phyloP scores from a whole-genome alignment of 768 basidiomycete genomes.

The Russula sp. region DNA sequence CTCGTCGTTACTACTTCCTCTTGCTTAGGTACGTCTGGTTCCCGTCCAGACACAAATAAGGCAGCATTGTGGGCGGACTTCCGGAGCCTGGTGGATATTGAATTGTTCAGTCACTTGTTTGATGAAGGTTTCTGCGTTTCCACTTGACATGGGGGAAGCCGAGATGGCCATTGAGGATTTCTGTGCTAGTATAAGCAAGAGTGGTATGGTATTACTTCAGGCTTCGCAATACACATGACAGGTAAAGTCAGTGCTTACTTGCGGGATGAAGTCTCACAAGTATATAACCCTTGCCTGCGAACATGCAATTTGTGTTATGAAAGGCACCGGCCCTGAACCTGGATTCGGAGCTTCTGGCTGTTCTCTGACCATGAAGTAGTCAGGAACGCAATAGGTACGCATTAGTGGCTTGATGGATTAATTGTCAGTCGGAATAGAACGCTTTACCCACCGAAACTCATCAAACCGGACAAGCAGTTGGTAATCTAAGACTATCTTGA shows the following conservation, averaged over 20 bases:
- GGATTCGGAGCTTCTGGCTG: not conserved
- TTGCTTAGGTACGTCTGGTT: not conserved
- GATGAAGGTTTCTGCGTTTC: not conserved
- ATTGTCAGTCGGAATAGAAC: not conserved
- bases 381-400: not conserved
- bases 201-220: not conserved
- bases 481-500: too few species aligned
- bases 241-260: conserved; percentile 49
- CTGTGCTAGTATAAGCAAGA: not conserved
- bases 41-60: not conserved
- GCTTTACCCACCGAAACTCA: conserved; percentile 1
- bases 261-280: not conserved
- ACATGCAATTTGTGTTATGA: not conserved
- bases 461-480: not conserved
- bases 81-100: not conserved
- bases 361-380: not conserved
- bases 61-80: not conserved
- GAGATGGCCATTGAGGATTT: not conserved
- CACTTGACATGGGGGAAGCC: not conserved
- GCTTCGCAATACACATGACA: conserved; percentile 1
- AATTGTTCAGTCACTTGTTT: not conserved
- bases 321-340: not conserved
- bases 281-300: not conserved
- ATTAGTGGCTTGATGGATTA: not conserved
- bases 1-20: not conserved